phyloP scores from a whole-genome alignment of 2,329 filamentous ascomycete species.

The Phialocephala sp. region DNA sequence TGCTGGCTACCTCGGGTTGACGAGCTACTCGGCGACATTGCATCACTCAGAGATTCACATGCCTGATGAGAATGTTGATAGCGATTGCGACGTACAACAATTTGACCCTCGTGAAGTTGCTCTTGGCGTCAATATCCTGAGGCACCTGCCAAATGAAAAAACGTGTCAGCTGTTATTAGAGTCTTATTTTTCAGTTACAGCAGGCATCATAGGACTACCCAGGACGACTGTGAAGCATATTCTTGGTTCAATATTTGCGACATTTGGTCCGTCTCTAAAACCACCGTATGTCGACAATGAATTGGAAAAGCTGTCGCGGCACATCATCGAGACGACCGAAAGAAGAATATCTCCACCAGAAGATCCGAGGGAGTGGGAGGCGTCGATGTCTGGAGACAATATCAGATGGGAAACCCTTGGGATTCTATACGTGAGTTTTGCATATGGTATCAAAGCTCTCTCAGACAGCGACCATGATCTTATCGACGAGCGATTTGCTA shows the following conservation, averaged over 20 bases:
- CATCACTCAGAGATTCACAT: not conserved
- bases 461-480: conserved; percentile 22
- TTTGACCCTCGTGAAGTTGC: conserved; percentile 14
- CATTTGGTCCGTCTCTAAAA: conserved; percentile 17
- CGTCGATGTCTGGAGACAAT: conserved; percentile 25
- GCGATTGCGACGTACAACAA: not conserved
- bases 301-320: conserved; percentile 20
- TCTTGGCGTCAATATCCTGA: conserved; percentile 20
- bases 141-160: conserved; percentile 16
- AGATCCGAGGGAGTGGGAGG: conserved; percentile 22
- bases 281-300: conserved; percentile 8
- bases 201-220: conserved; percentile 22
- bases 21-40: conserved; percentile 22
- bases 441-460: conserved; percentile 15
- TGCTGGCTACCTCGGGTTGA: conserved; percentile 11
- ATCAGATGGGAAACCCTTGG: conserved; percentile 31
- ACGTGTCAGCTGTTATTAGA: conserved; percentile 19
- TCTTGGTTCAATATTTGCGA: conserved; percentile 15
- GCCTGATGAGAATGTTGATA: not conserved
- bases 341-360: conserved; percentile 9
- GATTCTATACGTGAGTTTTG: conserved; percentile 23
- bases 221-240: conserved; percentile 17
- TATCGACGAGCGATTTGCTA: not conserved
- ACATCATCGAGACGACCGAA: conserved; percentile 22
- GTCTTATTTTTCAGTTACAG: conserved; percentile 2